A percentile compares a stretch with the other conserved stretches of the same genome.
phyloP scores from a whole-genome alignment of 768 basidiomycete species.

The Phaeotremella fagi region DNA sequence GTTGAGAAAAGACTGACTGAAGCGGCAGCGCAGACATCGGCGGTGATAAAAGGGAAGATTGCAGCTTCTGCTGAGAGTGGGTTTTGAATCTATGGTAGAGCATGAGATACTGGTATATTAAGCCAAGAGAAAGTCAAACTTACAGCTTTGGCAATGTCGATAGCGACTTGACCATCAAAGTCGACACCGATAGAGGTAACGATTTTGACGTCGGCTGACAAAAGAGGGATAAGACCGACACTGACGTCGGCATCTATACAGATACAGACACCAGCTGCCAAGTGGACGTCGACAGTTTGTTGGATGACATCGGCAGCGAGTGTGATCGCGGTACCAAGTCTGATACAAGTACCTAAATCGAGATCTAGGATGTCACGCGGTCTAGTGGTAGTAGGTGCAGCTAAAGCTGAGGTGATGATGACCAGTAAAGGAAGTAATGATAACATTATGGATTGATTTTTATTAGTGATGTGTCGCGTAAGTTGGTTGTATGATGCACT shows the following conservation, averaged over 20 bases:
- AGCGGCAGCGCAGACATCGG: background rate
- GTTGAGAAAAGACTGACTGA: constrained; percentile 1
- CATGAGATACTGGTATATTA: too few species aligned
- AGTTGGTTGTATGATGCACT: too few species aligned
- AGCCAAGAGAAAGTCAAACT: background rate
- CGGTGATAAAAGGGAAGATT: background rate
- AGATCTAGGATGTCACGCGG: background rate
- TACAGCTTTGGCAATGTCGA: constrained; percentile 1
- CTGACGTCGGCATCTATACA: constrained; percentile 5
- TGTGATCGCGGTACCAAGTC: background rate
- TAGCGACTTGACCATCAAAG: background rate
- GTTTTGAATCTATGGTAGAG: background rate
- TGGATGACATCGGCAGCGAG: background rate
- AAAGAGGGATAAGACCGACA: background rate
- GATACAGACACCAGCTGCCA: constrained; percentile 5
- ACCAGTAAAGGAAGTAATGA: too few species aligned
- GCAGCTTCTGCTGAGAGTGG: background rate
- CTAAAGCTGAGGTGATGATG: background rate
- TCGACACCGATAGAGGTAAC: background rate
- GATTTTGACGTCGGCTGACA: constrained; percentile 5
- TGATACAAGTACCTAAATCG: constrained; percentile 1
- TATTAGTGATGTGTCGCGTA: too few species aligned
- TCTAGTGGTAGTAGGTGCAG: background rate
- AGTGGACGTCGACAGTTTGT: background rate
- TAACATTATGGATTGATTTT: too few species aligned